Evolutionary conservation across 2,329 filamentous ascomycete species (phyloP), one percentile per base, ranked within the genome.

Genomic region (Scedosporium dehoogii): DNA sequence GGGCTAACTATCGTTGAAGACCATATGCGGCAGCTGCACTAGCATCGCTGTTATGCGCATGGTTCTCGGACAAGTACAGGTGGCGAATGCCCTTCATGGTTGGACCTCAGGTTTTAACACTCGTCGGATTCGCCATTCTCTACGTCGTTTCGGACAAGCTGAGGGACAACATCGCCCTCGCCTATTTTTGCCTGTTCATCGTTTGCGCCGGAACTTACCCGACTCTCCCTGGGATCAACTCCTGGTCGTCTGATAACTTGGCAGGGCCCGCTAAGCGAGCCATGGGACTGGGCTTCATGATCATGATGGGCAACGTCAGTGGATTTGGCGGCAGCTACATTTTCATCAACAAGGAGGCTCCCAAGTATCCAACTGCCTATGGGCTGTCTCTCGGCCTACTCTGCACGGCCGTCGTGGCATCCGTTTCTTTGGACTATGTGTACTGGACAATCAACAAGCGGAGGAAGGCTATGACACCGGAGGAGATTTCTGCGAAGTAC

Each of bases 51-150:
- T 21, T 67, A 2, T 68, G 68, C 12, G 69, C 69, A 1, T 58
- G 68, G 16, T 66, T 69, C 2, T 69, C 73, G 0, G 73, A 75
- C 57, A 65, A 68, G 0, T 71, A 64, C 56, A 67, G 64, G 12
- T 73, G 71, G 71, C 65, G 73, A 62, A 71, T 74, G 70, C 72
- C 71, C 0, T 74, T 73, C 3, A 73, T 75, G 6, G 33, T 74
- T 2, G 65, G 63, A 0, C 67, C 71, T 0, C 71, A 74, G 44
- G 23, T 67, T 1, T 65, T 66, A n/a, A 64, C 73, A 2, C 62
- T 75, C 4, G 46, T 73, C 0, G 71, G 68, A 0, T 74, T 71
- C 48, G 64, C 67, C 0, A 66, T 69, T 1, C 44, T 69, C 2
- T 66, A 67, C 63, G 58, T 63, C 1, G 65, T 67, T 51, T 67